Evolutionary conservation across 2,329 filamentous ascomycete genomes (phyloP), one percentile per base, ranked within the genome.

Genomic region (Magnaporthiopsis incrustans): DNA sequence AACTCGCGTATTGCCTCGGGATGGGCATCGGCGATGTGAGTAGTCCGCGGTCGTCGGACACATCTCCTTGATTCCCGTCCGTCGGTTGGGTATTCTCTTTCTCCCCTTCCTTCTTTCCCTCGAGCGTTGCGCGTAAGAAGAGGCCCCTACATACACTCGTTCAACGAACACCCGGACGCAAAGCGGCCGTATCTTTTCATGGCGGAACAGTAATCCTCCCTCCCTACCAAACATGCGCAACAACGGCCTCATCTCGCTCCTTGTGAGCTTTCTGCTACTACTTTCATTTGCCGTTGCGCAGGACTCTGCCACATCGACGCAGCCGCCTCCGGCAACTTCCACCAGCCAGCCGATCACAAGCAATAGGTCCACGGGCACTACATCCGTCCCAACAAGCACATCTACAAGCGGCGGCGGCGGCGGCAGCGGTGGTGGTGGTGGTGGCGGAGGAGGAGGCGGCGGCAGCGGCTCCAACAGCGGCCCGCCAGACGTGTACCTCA

Each of bases 401-500:
- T 53, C 44, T 53, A 53, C 44, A n/a, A 22, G 44, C 18, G 44
- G 44, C 22, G 38, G 38, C 12, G 67, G 67, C 44, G 61, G 66
- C 18, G 70, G 70, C 10, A 65, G 66, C 15, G 67, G 68, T 30
- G 67, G 62, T 66, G 56, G 66, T 64, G 63, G 66, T 11, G 64
- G 65, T 44, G 63, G 66, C 59, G 68, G 71, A 1, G 65, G 70
- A 44, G 18, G 62, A 18, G 38, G 60, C 60, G 4, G 73, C 74
- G 57, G 70, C 66, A 44, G 74, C 75, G 15, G 74, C 73, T 4
- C 75, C 26, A 63, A 63, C 25, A 56, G 25, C 2, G 61, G 61
- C 14, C 61, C 79, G 0, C 83, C 84, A 12, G 85, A 88, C 73
- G 84, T 87, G 25, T 77, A 80, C 64, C 79, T 88, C 53, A 81